These are phyloP conservation scores for Geopyxis carbonaria DNA, from an alignment of 495 filamentous ascomycete genomes.

Conservation along the genomic window DNA sequence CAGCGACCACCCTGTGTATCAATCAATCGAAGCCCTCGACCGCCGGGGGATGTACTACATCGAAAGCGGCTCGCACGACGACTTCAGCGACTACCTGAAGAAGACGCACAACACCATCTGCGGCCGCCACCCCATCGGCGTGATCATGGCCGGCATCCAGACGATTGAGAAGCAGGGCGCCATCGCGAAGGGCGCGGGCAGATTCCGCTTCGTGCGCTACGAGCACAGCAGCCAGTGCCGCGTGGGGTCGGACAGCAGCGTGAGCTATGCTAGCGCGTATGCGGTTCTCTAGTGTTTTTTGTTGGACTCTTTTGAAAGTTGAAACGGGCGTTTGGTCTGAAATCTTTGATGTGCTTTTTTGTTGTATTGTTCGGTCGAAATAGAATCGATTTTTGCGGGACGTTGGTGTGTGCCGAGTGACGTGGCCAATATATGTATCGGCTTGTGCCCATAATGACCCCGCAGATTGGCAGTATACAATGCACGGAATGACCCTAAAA, in stretches of 20 bases:
- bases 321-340: too few relatives aligned
- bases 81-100: constrained; percentile 49
- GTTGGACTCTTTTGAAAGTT: too few relatives aligned
- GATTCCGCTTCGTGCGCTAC: constrained; percentile 77
- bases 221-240: constrained; percentile 71
- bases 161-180: constrained; percentile 28
- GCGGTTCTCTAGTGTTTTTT: constrained; percentile 31
- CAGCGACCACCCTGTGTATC: constrained; percentile 48
- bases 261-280: constrained; percentile 83
- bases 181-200: constrained; percentile 32
- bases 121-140: constrained; percentile 85
- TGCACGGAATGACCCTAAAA: too few relatives aligned
- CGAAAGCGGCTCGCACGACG: constrained; percentile 48
- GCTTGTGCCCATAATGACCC: too few relatives aligned
- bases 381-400: too few relatives aligned
- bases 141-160: constrained; percentile 81
- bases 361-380: too few relatives aligned
- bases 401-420: too few relatives aligned
- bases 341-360: too few relatives aligned
- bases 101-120: constrained; percentile 84
- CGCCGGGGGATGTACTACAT: constrained; percentile 67
- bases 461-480: too few relatives aligned
- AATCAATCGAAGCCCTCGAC: constrained; percentile 73
- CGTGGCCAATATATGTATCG: too few relatives aligned
- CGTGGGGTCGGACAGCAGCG: constrained; percentile 60